These are phyloP conservation scores for Fusarium vanettenii DNA, from an alignment of 2,329 filamentous ascomycete species.

Conservation along the genomic window DNA sequence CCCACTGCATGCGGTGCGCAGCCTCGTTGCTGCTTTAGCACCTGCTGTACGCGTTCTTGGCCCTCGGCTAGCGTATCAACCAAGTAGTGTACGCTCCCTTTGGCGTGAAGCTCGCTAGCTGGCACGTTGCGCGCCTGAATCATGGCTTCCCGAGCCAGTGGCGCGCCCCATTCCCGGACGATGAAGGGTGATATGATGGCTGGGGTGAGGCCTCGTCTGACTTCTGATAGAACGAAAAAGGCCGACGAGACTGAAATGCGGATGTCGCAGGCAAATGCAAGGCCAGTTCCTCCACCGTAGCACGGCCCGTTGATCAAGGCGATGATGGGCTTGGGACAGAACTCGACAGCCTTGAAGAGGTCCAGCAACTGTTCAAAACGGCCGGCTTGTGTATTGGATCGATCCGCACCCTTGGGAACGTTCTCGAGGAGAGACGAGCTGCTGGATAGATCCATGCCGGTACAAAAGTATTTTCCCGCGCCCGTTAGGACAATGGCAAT, in stretches of 20 bases:
- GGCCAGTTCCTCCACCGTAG: not conserved
- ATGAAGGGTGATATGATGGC: not conserved
- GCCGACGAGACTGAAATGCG: not conserved
- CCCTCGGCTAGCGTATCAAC: not conserved
- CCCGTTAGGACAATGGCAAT: not conserved
- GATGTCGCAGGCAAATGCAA: not conserved
- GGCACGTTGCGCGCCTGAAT: not conserved
- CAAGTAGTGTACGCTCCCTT: not conserved
- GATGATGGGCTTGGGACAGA: not conserved
- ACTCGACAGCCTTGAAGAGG: not conserved
- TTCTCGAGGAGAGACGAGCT: not conserved
- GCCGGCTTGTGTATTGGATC: not conserved
- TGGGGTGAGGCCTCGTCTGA: not conserved
- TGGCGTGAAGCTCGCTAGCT: not conserved
- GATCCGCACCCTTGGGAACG: not conserved
- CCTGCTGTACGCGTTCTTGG: not conserved
- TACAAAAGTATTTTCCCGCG: not conserved
- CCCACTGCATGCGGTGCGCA: not conserved
- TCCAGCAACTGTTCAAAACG: not conserved
- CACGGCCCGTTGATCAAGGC: not conserved
- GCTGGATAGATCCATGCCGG: not conserved
- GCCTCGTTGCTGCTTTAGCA: not conserved
- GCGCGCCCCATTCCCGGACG: not conserved
- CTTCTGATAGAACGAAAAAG: not conserved
- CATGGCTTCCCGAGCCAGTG: not conserved